Evolutionary conservation across 1,284 basidiomycete genomes (phyloP).

Genomic region (Kwoniella shivajii): DNA sequence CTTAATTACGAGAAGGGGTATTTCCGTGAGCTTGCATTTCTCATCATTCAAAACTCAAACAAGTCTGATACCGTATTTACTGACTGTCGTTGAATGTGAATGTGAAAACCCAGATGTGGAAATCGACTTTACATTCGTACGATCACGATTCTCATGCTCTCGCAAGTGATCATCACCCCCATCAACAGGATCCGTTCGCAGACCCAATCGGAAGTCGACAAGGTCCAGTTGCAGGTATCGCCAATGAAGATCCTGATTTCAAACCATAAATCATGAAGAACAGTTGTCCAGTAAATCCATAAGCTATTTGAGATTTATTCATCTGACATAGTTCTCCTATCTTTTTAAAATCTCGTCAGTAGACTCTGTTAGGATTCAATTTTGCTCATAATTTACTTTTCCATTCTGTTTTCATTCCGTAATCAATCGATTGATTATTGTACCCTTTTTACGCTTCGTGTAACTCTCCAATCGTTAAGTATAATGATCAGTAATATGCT

Average conservation of each 20-base stretch:
- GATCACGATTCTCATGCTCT: slow-evolving; percentile 3
- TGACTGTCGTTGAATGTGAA: neutral
- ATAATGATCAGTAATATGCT: too few relatives aligned
- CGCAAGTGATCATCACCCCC: too few relatives aligned
- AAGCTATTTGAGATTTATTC: too few relatives aligned
- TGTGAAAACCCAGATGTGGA: slow-evolving; percentile 6
- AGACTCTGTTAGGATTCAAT: too few relatives aligned
- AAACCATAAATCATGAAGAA: slow-evolving; percentile 2
- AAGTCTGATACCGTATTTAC: neutral
- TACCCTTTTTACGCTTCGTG: too few relatives aligned
- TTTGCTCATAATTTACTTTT: too few relatives aligned
- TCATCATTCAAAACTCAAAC: neutral
- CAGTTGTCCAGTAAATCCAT: too few relatives aligned
- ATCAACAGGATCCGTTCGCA: slow-evolving; percentile 13
- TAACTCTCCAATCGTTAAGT: too few relatives aligned
- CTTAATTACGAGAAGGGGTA: slow-evolving; percentile 10
- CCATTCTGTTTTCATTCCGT: too few relatives aligned
- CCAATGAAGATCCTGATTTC: neutral
- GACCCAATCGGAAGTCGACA: slow-evolving; percentile 6
- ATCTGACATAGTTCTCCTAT: too few relatives aligned
- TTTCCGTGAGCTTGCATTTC: slow-evolving; percentile 10
- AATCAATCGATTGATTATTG: too few relatives aligned
- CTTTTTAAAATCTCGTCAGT: too few relatives aligned
- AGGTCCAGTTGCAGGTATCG: slow-evolving; percentile 12
- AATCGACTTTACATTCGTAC: neutral